A percentile compares a stretch with the other conserved stretches of the same genome.
phyloP scores from a whole-genome alignment of 2,329 filamentous ascomycete species.

The Apiospora rasikravindrae region DNA sequence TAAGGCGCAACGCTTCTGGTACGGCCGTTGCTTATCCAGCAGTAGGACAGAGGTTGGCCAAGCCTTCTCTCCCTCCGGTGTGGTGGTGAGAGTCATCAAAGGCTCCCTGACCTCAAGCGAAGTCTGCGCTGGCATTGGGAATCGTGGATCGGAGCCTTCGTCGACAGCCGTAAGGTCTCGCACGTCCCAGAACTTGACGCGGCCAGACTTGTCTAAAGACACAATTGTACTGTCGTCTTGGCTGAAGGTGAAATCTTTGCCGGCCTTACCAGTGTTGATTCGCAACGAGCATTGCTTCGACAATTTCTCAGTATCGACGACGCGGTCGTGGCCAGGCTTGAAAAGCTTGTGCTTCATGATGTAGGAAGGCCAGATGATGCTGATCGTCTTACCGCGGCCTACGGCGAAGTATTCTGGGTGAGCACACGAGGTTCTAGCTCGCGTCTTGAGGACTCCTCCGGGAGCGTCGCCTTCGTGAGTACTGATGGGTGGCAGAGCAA shows the following conservation, averaged over 20 bases:
- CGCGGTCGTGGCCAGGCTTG: slow-evolving; percentile 66
- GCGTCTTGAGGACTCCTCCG: slow-evolving; percentile 92
- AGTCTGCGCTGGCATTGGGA: slow-evolving; percentile 58
- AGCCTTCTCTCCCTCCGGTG: slow-evolving; percentile 87
- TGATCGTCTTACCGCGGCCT: slow-evolving; percentile 93
- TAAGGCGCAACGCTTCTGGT: slow-evolving; percentile 85
- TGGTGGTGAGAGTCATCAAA: slow-evolving; percentile 84
- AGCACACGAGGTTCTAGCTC: slow-evolving; percentile 85
- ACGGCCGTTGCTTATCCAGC: slow-evolving; percentile 94
- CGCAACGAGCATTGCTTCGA: slow-evolving; percentile 86
- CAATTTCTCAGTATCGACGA: slow-evolving; percentile 87
- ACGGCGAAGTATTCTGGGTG: slow-evolving; percentile 96
- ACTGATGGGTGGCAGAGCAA: slow-evolving; percentile 86
- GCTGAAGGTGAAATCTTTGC: slow-evolving; percentile 97
- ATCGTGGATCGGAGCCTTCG: slow-evolving; percentile 55
- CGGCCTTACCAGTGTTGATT: slow-evolving; percentile 96
- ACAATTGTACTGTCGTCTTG: slow-evolving; percentile 95
- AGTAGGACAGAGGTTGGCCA: slow-evolving; percentile 97
- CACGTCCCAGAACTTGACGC: slow-evolving; percentile 98
- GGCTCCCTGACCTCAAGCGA: slow-evolving; percentile 83
- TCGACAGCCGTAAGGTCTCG: slow-evolving; percentile 70
- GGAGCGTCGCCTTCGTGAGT: slow-evolving; percentile 89
- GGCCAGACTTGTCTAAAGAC: slow-evolving; percentile 94
- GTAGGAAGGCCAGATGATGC: slow-evolving; percentile 77
- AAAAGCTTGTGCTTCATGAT: slow-evolving; percentile 68